Conservation (phyloP, 805 yeast species). For the Scheffersomyces ergatensis region DNA sequence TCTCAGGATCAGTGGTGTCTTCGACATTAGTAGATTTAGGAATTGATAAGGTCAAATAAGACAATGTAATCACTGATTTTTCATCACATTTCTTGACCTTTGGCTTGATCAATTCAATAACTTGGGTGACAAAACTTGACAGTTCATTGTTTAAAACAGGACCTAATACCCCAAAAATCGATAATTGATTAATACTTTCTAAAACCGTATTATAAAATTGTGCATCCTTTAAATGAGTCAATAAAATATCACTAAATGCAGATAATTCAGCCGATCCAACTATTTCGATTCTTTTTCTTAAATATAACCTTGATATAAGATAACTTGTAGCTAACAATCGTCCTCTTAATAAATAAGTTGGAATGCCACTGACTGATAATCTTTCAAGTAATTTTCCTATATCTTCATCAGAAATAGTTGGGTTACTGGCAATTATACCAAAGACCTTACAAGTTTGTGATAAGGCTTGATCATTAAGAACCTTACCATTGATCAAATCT, state of each 20-base stretch:
- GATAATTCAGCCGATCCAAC: constrained; percentile 5
- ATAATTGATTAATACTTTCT: constrained; percentile 42
- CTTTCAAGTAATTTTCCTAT: constrained; percentile 6
- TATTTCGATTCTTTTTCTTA: constrained; percentile 26
- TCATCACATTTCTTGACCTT: constrained; percentile 59
- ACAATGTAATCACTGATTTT: constrained; percentile 52
- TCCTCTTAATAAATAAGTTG: constrained; percentile 12
- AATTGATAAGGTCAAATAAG: constrained; percentile 47
- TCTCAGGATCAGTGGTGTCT: constrained; percentile 34
- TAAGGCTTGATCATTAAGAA: constrained; percentile 18
- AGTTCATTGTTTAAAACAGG: constrained; percentile 17
- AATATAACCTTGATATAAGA: constrained; percentile 44
- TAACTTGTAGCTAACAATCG: constrained; percentile 38
- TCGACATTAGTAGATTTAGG: constrained; percentile 13
- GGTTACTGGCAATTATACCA: constrained; percentile 51
- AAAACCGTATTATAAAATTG: constrained; percentile 23
- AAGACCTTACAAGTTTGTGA: constrained; percentile 40
- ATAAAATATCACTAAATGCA: constrained; percentile 11
- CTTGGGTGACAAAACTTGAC: constrained; percentile 6
- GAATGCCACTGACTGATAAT: constrained; percentile 1
- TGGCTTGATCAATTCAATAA: constrained; percentile 25
- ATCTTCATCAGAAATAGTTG: constrained; percentile 10
- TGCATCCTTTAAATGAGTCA: constrained; percentile 11
- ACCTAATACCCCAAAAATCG: constrained; percentile 46
- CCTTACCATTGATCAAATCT: constrained; percentile 17